These are phyloP conservation scores for Sarocladium kiliense DNA, from an alignment of 2,329 filamentous ascomycete species.

Conservation along the genomic window DNA sequence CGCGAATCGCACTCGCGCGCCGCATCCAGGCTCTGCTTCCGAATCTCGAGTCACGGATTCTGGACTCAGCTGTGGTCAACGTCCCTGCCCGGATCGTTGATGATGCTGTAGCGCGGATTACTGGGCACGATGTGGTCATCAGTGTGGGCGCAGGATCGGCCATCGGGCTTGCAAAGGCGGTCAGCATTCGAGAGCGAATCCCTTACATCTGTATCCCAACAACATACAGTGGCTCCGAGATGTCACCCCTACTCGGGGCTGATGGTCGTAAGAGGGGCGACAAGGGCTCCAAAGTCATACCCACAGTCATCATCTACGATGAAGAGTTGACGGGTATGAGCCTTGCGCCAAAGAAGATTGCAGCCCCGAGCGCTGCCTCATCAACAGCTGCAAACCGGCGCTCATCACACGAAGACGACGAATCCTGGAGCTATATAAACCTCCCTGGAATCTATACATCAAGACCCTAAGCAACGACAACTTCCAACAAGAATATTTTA, in stretches of 20 bases:
- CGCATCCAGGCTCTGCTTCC: conserved; percentile 28
- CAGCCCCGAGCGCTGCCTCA: conserved; percentile 19
- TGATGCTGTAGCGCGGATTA: conserved; percentile 21
- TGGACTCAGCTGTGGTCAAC: conserved; percentile 27
- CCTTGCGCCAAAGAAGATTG: conserved; percentile 20
- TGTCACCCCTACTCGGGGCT: conserved; percentile 38
- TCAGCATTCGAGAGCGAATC: conserved; percentile 46
- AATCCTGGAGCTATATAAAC: conserved; percentile 30
- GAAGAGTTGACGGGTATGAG: conserved; percentile 25
- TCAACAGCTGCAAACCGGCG: conserved; percentile 12
- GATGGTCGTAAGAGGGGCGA: conserved; percentile 14
- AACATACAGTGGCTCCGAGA: conserved; percentile 55
- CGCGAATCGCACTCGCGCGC: conserved; percentile 27
- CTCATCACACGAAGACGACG: conserved; percentile 18
- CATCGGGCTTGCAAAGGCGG: conserved; percentile 52
- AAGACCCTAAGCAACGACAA: no score
- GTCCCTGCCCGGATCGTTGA: conserved; percentile 22
- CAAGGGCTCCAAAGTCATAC: conserved; percentile 15
- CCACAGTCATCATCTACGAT: conserved; percentile 32
- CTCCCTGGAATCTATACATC: conserved; percentile 32
- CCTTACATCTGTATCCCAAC: conserved; percentile 57
- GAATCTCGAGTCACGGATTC: conserved; percentile 25
- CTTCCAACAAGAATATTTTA: no score
- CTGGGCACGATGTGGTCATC: conserved; percentile 48
- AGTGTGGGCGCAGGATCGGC: conserved; percentile 60